Conservation (phyloP, 306 rosid genomes). For the Cucurbita argyrosperma region DNA sequence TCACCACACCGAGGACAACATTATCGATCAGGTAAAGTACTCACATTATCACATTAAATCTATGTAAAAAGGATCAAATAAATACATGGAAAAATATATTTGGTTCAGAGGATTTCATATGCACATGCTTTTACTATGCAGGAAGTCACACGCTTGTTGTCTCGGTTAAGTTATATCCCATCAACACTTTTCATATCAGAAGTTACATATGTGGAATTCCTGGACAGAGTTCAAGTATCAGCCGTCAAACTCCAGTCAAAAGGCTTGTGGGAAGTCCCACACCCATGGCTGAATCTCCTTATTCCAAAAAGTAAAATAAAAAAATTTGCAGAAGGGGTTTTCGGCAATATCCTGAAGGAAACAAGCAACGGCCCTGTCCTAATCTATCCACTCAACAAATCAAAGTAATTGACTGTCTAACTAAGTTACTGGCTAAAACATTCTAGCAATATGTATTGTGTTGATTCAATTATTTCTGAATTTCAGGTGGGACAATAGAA, state of each 20-base stretch:
- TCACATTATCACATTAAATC: not conserved
- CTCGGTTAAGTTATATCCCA: constrained; percentile 41
- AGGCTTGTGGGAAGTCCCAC: constrained; percentile 94
- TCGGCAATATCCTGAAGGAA: constrained; percentile 63
- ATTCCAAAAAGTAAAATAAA: constrained; percentile 75
- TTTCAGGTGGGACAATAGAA: constrained; percentile 88
- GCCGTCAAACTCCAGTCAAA: constrained; percentile 76
- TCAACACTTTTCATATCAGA: constrained; percentile 77
- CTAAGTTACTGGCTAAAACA: not conserved
- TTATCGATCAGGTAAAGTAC: constrained; percentile 39
- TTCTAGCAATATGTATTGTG: not conserved
- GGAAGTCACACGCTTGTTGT: constrained; percentile 45
- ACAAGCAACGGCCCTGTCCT: constrained; percentile 80
- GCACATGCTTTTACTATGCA: constrained; percentile 19
- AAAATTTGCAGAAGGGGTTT: constrained; percentile 55
- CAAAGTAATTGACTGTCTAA: constrained; percentile 30
- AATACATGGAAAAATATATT: not conserved
- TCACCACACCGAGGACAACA: constrained; percentile 23
- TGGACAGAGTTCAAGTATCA: constrained; percentile 83
- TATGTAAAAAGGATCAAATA: not conserved
- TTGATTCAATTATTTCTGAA: not conserved
- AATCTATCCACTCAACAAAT: constrained; percentile 81
- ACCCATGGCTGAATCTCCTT: constrained; percentile 97
- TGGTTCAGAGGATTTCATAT: not conserved
- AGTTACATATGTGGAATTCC: constrained; percentile 56